Base-by-base conservation (phyloP, 2,329 filamentous ascomycete genomes). In the Colletotrichum incanum region DNA sequence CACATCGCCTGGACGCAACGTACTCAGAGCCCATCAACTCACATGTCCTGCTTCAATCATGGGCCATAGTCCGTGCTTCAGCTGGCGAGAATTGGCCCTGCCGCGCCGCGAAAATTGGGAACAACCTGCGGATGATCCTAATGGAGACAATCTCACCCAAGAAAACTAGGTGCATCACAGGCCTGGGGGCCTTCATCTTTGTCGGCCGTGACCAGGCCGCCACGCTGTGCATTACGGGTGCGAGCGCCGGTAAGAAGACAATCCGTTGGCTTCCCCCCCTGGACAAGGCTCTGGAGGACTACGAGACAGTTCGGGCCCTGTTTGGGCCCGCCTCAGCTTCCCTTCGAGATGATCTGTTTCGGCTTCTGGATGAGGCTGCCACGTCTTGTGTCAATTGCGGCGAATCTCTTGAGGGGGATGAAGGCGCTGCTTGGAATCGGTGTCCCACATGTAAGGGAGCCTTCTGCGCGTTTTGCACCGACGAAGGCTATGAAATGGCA, bases 1-100 rank as follows among this genome's bases (percentile, higher is more conserved):
- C 50, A 18, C 18, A 54, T 3, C 28, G 34, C 56, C 34, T 39
- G n/a, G 34, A 60, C n/a, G 34, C 56, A 7, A 60, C 34, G 5
- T 41, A 23, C 41, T 60, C 56, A 14, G 34, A 39, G 14, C 56
- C 56, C 11, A 60, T 60, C 56, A 60, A 60, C 28, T 54, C 23
- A 28, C 18, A 54, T 28, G 50, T 54, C 16, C 6, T 54, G 28
- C 23, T 28, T 5, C 50, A 54, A 28, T 54, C 50, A 28, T 54
- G 50, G 50, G 28, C 26, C 26, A 54, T 54, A 11, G 50, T 34
- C 26, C 26, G 23, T 4, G 28, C 50, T 18, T 28, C 50, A 16
- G 18, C 16, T 16, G 16, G 12, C 1, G 50, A 54, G 50, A 9
- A 54, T 28, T 54, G 50, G 50, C 50, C 50, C 16, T 4, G 9